Evolutionary conservation across 805 yeast genomes (phyloP).

Genomic region (Torulaspora delbrueckii): DNA sequence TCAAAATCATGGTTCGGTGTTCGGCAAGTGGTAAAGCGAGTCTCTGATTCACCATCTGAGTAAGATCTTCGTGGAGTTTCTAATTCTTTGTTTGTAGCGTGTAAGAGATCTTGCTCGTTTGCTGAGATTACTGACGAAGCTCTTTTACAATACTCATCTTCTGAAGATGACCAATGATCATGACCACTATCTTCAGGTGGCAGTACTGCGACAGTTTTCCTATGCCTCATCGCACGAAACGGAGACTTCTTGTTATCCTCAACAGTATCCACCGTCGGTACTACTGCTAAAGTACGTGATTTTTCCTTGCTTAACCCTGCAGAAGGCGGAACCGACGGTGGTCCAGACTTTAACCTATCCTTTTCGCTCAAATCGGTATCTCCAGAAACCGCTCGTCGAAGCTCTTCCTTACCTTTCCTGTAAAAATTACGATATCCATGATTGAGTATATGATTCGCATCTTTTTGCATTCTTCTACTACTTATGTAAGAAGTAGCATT

Average conservation of each 20-base stretch:
- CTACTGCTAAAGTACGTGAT: not conserved
- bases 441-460: slow-evolving; percentile 3
- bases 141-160: not conserved
- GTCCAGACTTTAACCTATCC: not conserved
- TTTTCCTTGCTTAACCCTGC: not conserved
- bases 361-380: not conserved
- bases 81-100: not conserved
- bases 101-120: not conserved
- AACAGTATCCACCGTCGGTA: not conserved
- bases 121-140: not conserved
- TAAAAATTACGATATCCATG: slow-evolving; percentile 15
- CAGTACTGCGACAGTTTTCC: not conserved
- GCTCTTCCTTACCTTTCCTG: not conserved
- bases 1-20: not conserved
- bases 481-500: slow-evolving; percentile 7
- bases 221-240: not conserved
- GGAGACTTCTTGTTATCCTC: not conserved
- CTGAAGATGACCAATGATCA: not conserved
- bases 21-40: not conserved
- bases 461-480: slow-evolving; percentile 7
- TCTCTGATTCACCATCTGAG: not conserved
- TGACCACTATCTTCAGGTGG: not conserved
- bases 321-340: not conserved
- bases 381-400: not conserved
- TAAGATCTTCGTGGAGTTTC: not conserved